Conservation (phyloP, 192 early-diverging fungal species). For the Coemansia umbellata region DNA sequence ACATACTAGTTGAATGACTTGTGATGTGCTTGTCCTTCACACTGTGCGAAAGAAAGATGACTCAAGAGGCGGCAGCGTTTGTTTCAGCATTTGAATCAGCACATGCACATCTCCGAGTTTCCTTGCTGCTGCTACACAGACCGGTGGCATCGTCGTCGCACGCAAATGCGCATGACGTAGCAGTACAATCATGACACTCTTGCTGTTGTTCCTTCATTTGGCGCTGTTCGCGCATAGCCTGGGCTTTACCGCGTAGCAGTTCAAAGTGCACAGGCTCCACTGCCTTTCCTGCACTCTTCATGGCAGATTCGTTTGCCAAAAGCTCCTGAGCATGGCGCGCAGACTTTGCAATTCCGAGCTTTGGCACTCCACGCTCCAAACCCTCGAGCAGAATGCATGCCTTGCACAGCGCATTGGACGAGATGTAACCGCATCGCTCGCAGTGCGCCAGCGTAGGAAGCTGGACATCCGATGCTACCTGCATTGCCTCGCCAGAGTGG, state of each 20-base stretch:
- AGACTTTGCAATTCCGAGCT: slow-evolving; percentile 52
- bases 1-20: no score
- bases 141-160: not conserved
- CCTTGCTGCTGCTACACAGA: no score
- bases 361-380: slow-evolving; percentile 82
- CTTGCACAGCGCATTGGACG: slow-evolving; percentile 87
- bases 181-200: not conserved
- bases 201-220: no score
- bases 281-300: not conserved
- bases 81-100: no score
- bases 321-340: slow-evolving; percentile 3
- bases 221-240: slow-evolving; percentile 17
- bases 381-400: slow-evolving; percentile 93
- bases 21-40: no score
- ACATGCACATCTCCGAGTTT: no score
- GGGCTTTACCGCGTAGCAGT: slow-evolving; percentile 30
- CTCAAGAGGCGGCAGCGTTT: no score
- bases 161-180: not conserved
- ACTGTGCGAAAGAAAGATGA: no score
- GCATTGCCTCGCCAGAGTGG: slow-evolving; percentile 87
- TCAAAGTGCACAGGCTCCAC: slow-evolving; percentile 43
- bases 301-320: not conserved
- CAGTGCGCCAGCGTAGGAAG: slow-evolving; percentile 65
- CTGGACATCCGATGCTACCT: slow-evolving; percentile 61
- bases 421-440: slow-evolving; percentile 92